Base-by-base conservation (phyloP, 164 flowering plant species). In the Stephania cephalantha region DNA sequence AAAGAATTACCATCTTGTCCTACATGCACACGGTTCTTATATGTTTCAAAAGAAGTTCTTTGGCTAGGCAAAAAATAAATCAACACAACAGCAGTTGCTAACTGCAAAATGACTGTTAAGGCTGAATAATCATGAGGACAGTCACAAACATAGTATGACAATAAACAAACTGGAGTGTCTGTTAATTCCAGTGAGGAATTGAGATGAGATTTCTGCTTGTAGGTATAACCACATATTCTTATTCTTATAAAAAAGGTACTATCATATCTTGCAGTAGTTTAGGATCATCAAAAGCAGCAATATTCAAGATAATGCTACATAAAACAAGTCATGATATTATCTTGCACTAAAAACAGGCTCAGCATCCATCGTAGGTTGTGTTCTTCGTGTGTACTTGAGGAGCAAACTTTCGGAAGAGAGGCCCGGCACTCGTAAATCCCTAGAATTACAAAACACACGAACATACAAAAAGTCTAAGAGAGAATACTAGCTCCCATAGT, bases 381-480 rank as follows among this genome's bases (percentile, higher is more conserved):
- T 83, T 83, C 89, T 88, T 83, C 99, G 83, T 11, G 99, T 93
- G 85, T 92, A 93, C 79, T 95, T 93, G 74, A 93, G 93, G 44
- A 95, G 95, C 84, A 95, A 83, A 77, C 87, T 96, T 83, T 95
- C 99, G 3, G 85, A 79, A 72, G 99, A 89, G 72, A 92, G 89
- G 44, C 99, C 97, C 0, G 99, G 98, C 25, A 95, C 96, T 30
- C 75, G 82, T 58, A 95, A 79, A 81, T 95, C 97, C 89, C 99
- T 95, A 72, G 76, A 78, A 10, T 65, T 55, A 4, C 52, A 58
- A 72, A 71, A 30, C 42, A 35, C 0, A 2, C 42, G 1, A 35
- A 35, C 42, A 35, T 35, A 2, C 42, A 35, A 35, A 35, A 35
- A 35, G 42, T 35, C 42, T 35, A 35, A 35, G 42, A 61, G 52